A percentile compares a stretch with the other conserved stretches of the same genome.
These are phyloP conservation scores for Auriculariales sp. DNA, from an alignment of 768 basidiomycete species.

Conservation along the genomic window DNA sequence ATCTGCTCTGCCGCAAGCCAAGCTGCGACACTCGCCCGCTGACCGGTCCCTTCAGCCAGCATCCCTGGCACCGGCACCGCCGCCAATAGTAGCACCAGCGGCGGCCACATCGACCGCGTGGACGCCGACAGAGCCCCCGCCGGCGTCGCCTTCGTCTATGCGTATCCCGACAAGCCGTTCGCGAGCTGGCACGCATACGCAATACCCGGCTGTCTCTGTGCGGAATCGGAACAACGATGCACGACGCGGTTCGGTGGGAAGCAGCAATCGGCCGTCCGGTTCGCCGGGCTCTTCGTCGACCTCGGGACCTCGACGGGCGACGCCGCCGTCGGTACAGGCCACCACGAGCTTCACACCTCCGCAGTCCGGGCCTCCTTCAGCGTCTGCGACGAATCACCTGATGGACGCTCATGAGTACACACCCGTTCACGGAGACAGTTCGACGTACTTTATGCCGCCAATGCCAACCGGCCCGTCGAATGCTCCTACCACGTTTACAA, in stretches of 20 bases:
- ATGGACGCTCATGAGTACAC: no score
- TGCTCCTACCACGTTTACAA: no score
- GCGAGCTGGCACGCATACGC: neutral
- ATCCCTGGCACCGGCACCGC: no score
- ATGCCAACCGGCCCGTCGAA: no score
- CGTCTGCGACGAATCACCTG: neutral
- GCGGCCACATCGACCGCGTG: neutral
- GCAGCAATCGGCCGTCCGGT: neutral
- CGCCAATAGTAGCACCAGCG: neutral
- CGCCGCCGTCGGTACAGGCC: neutral
- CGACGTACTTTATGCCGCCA: no score
- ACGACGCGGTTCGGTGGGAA: neutral
- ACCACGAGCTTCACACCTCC: neutral
- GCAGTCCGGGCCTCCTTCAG: neutral
- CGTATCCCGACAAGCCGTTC: neutral
- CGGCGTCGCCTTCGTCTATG: neutral
- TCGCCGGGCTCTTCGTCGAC: neutral
- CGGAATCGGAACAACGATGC: neutral
- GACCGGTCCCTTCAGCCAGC: neutral
- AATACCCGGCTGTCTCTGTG: slow-evolving; percentile 5
- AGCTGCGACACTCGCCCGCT: no score
- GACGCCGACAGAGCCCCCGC: neutral
- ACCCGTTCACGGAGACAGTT: no score
- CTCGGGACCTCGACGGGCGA: neutral
- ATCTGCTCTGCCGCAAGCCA: no score